These are phyloP conservation scores for Trichocomaceae sp. DNA, from an alignment of 2,329 filamentous ascomycete genomes.

Conservation along the genomic window DNA sequence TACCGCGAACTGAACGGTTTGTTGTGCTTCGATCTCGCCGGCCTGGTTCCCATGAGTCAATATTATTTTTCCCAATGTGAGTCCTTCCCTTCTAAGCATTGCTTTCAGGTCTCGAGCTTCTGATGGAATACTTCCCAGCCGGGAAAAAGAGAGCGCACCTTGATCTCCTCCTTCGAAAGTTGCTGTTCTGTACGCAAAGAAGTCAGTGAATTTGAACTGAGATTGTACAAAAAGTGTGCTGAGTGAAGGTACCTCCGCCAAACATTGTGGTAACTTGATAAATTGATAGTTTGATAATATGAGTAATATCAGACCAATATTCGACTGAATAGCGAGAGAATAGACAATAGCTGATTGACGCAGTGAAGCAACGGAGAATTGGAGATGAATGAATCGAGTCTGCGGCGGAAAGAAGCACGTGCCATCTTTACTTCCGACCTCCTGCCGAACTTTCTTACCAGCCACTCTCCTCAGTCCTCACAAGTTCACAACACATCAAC, in stretches of 20 bases:
- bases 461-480: slow-evolving; percentile 4
- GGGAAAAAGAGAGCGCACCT: slow-evolving; percentile 23
- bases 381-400: neutral
- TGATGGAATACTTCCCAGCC: neutral
- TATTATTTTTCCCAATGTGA: neutral
- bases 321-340: neutral
- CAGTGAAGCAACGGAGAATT: neutral
- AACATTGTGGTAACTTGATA: slow-evolving; percentile 11
- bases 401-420: slow-evolving; percentile 12
- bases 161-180: slow-evolving; percentile 42
- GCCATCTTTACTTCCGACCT: slow-evolving; percentile 8
- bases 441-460: slow-evolving; percentile 14
- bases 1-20: slow-evolving; percentile 50
- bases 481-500: neutral
- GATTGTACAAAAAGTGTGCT: neutral
- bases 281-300: neutral
- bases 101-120: neutral
- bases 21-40: slow-evolving; percentile 48
- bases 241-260: slow-evolving; percentile 8
- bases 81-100: neutral
- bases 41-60: slow-evolving; percentile 23
- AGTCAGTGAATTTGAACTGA: neutral
- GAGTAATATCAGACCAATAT: neutral
- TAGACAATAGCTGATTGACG: neutral
- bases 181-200: slow-evolving; percentile 31